Evolutionary conservation across 257 asterid genomes (phyloP), one percentile per base, ranked within the genome.

Genomic region (Misopates orontium): DNA sequence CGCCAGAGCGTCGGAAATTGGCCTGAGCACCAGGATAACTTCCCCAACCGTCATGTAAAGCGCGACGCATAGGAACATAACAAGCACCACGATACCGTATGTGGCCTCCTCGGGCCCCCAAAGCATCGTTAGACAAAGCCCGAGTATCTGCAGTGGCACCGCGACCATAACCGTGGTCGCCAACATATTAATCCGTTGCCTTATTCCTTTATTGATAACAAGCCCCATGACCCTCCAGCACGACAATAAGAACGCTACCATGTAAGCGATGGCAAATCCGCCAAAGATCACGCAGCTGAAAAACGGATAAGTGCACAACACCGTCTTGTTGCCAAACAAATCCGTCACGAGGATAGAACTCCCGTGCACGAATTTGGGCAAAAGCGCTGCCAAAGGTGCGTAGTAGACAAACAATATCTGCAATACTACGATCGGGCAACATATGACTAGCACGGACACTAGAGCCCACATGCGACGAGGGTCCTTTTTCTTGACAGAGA

Each of bases 221-320:
- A 86, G 60, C 0, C 75, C 81, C 74, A 77, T 74, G 40, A 84
- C 91, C 10, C 83, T 69, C 89, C 95, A 87, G 42, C 88, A 88
- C 23, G 96, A 84, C 2, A 85, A 8, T 71, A 86, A 15, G 65
- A 90, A 88, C 0, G 77, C 85, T 40, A 84, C 53, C 0, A 83
- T 80, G 49, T 85, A 90, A 2, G 60, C 81, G 1, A 71, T 70
- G 36, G 82, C 70, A 62, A 90, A 90, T 15, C 64, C 85, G 6
- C 78, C 79, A 39, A 90, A 87, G 2, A 81, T 48, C 0, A 83
- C 44, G 66, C 86, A 70, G 66, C 91, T 88, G 62, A 85, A 74
- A 48, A 88, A 72, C 0, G 97, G 97, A 71, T 82, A 90, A 1
- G 82, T 78, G 77, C 97, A 90, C 3, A 90, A 75, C 10, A 78